Evolutionary conservation across 257 asterid genomes (phyloP).

Genomic region (Ajuga chamaepitys): DNA sequence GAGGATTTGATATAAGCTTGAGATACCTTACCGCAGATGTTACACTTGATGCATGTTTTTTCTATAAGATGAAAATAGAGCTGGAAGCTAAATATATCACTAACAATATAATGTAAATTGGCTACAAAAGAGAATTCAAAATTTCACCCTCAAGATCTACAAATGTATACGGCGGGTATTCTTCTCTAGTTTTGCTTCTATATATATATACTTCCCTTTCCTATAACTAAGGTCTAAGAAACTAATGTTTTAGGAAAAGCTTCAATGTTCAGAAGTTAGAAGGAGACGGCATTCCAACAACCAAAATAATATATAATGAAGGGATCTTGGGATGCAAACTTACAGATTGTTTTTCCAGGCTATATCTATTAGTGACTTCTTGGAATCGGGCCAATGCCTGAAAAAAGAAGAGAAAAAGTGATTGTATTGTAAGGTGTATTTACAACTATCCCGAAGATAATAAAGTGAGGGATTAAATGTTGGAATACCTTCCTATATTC

Average conservation of each 20-base stretch:
- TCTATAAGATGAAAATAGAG: not conserved
- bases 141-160: not conserved
- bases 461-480: not conserved
- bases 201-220: not conserved
- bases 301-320: conserved; percentile 1
- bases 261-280: not conserved
- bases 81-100: not conserved
- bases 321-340: conserved; percentile 33
- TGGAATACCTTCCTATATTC: conserved; percentile 85
- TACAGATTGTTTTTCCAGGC: conserved; percentile 89
- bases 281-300: not conserved
- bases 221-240: not conserved
- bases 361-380: conserved; percentile 91
- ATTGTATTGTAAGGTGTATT: not conserved
- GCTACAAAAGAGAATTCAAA: not conserved
- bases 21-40: too few species aligned
- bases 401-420: conserved; percentile 6
- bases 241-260: conserved; percentile 2
- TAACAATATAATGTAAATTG: not conserved
- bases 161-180: not conserved
- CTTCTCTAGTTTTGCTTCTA: not conserved
- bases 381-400: conserved; percentile 98
- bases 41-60: not conserved
- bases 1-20: too few species aligned
- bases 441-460: not conserved